Base-by-base conservation (phyloP, 2,329 filamentous ascomycete species). In the Periconia digitata region DNA sequence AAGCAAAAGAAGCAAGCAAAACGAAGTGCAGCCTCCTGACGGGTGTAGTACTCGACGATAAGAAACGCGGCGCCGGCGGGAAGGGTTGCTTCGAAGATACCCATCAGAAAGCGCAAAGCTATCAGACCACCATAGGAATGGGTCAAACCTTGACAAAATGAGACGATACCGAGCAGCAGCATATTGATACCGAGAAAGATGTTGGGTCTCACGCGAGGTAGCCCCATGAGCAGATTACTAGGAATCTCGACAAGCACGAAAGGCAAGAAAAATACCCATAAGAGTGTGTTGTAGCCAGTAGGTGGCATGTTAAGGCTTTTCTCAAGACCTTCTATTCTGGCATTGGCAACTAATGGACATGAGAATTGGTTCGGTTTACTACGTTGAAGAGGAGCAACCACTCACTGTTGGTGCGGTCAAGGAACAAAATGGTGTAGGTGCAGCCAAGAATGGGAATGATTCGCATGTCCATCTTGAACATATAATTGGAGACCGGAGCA, bases 211-310 rank as follows among this genome's bases (percentile, higher is more conserved):
- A 89, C 75, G 15, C 79, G 80, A 70, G 62, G 63, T 39, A 65
- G 35, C 6, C 92, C 92, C 58, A 95, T 83, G 32, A 95, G 73
- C 47, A 92, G 76, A 67, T 95, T 94, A 56, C 87, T 89, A 22
- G 90, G 64, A 0, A 85, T 82, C 66, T 92, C 89, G 54, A 90
- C 90, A 37, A 91, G 70, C 5, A 89, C 81, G 66, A 95, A 95
- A 0, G 88, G 90, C 43, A 94, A 79, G 74, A 92, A 95, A 74
- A 95, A 95, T 58, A 95, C 86, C 49, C 87, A 89, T 16, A 95
- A 76, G 0, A 85, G 82, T 18, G 81, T 79, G 67, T 91, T 91
- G 74, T 90, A 95, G 62, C 86, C 76, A 15, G 77, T 72, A 1
- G 79, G 76, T 1, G 78, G 78, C 76, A 92, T 82, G 22, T 80